These are phyloP conservation scores for Aspergillus panamensis DNA, from an alignment of 495 filamentous ascomycete genomes.

Conservation along the genomic window DNA sequence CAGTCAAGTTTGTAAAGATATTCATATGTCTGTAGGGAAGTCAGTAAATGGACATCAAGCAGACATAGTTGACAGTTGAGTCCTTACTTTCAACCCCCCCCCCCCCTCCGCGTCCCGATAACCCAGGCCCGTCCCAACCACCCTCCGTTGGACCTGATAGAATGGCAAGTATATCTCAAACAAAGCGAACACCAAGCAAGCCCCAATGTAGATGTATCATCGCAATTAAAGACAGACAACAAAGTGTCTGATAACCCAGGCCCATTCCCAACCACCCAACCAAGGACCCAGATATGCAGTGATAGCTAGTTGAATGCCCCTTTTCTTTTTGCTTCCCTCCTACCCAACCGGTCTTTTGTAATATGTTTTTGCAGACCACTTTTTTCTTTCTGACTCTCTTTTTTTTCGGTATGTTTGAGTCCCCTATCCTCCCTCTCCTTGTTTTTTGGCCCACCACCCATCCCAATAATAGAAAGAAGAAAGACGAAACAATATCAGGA, in stretches of 20 bases:
- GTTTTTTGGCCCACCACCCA: neutral
- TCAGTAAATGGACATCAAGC: too few relatives aligned
- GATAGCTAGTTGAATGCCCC: neutral
- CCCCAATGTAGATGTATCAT: neutral
- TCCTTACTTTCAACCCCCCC: neutral
- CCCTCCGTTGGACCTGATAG: conserved; percentile 6
- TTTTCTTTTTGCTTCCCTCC: conserved; percentile 3
- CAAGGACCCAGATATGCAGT: neutral
- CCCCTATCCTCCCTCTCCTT: neutral
- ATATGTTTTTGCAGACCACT: conserved; percentile 6
- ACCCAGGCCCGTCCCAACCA: conserved; percentile 21
- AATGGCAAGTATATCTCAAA: neutral
- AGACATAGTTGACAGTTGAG: neutral
- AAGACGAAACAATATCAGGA: too few relatives aligned
- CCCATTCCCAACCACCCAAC: conserved; percentile 19
- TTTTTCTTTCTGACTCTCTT: neutral
- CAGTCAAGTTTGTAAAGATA: too few relatives aligned
- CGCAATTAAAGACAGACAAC: neutral
- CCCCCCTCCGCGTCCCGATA: conserved; percentile 1
- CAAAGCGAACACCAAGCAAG: neutral
- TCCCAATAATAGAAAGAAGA: conserved; percentile 1
- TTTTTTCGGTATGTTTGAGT: neutral
- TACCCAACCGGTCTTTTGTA: conserved; percentile 7
- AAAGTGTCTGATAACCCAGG: conserved; percentile 17
- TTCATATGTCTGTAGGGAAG: neutral